Evolutionary conservation across 768 basidiomycete species (phyloP).

Genomic region (Hemileccinum impolitum): DNA sequence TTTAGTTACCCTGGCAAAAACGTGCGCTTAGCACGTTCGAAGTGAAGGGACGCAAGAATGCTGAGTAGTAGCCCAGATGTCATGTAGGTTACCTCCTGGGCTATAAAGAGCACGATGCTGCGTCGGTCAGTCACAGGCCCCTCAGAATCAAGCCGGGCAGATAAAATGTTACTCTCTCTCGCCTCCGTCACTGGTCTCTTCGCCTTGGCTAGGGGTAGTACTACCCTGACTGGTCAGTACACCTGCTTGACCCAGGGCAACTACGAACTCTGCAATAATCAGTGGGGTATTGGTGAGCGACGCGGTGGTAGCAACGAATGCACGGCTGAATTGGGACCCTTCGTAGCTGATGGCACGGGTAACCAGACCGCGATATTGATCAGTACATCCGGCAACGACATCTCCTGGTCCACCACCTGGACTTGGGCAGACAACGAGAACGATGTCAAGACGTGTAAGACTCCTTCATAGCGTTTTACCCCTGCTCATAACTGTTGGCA

Average conservation of each 20-base stretch:
- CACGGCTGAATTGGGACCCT: background rate
- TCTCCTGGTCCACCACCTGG: constrained; percentile 54
- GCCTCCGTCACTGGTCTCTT: constrained; percentile 9
- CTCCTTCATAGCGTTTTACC: background rate
- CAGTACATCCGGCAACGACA: constrained; percentile 34
- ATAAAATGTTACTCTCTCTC: constrained; percentile 14
- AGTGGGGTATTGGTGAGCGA: constrained; percentile 46
- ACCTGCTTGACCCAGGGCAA: constrained; percentile 44
- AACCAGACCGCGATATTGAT: constrained; percentile 47
- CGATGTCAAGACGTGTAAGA: constrained; percentile 54
- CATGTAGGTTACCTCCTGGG: background rate
- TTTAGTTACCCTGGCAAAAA: background rate
- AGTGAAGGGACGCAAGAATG: background rate
- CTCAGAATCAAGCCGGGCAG: background rate
- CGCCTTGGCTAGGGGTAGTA: constrained; percentile 5
- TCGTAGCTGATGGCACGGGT: constrained; percentile 44
- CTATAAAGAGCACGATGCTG: constrained; percentile 5
- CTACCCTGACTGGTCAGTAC: constrained; percentile 38
- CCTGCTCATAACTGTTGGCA: constrained; percentile 12
- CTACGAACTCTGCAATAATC: constrained; percentile 55
- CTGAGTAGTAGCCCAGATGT: background rate
- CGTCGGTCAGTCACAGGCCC: background rate
- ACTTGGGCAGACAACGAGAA: constrained; percentile 50
- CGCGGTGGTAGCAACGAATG: background rate
- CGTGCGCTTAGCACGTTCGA: background rate